Percentiles rank a stretch among this genome's conserved stretches.
Conservation (phyloP, 768 basidiomycete species). For the Boletellus ananiceps region DNA sequence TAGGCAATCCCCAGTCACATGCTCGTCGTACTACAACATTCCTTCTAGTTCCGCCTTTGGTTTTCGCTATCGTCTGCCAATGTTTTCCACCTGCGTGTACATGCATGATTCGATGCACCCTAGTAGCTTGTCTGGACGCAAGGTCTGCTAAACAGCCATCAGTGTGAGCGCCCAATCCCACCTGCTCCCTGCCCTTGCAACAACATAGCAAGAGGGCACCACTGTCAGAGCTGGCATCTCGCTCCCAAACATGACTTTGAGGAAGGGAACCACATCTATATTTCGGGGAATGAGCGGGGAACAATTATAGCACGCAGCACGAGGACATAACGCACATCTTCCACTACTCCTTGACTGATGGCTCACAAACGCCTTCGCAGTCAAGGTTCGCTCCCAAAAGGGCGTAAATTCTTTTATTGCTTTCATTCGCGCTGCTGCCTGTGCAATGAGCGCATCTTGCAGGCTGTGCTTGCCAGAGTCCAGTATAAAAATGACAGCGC, state of each 20-base stretch:
- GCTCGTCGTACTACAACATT: slow-evolving; percentile 11
- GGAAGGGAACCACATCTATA: slow-evolving; percentile 17
- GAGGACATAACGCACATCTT: slow-evolving; percentile 15
- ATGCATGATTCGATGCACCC: neutral
- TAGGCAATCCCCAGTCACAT: slow-evolving; percentile 8
- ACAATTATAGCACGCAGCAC: neutral
- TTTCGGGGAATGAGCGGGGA: neutral
- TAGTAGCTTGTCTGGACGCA: neutral
- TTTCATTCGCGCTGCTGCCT: slow-evolving; percentile 12
- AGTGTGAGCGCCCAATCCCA: slow-evolving; percentile 31
- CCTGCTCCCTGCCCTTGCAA: slow-evolving; percentile 16
- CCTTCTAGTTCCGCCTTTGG: neutral
- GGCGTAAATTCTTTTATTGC: slow-evolving; percentile 13
- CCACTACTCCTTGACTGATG: slow-evolving; percentile 1
- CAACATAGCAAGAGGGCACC: slow-evolving; percentile 19
- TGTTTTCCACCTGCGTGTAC: slow-evolving; percentile 1
- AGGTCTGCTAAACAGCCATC: slow-evolving; percentile 20
- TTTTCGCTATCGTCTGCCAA: neutral
- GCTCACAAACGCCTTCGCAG: slow-evolving; percentile 25
- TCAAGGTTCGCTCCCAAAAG: slow-evolving; percentile 20
- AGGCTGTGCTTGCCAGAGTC: slow-evolving; percentile 10
- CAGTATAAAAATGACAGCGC: slow-evolving; percentile 43
- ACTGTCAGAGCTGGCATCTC: slow-evolving; percentile 27
- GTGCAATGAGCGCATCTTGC: slow-evolving; percentile 10
- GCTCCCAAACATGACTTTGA: slow-evolving; percentile 18